Conservation (phyloP, 129 eudicot species). For the Calendula officinalis region DNA sequence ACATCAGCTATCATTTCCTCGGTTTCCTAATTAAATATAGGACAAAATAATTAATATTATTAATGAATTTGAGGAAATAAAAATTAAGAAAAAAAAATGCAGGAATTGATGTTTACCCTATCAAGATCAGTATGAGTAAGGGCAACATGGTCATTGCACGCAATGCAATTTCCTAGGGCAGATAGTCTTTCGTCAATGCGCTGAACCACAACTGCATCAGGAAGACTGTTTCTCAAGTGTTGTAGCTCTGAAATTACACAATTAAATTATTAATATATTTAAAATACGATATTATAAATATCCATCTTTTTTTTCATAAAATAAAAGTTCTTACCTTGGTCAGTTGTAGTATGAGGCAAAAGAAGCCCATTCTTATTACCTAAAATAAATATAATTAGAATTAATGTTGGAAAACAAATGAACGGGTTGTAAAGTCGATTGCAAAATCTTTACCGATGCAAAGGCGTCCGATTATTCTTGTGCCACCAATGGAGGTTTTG, state of each 20-base stretch:
- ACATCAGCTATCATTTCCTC: background rate
- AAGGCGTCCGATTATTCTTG: constrained; percentile 78
- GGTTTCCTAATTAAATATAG: background rate
- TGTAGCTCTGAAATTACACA: constrained; percentile 58
- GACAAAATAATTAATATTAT: too few species aligned
- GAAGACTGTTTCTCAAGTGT: constrained; percentile 93
- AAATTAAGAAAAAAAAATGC: too few species aligned
- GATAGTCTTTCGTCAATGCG: constrained; percentile 85
- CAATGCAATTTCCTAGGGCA: constrained; percentile 92
- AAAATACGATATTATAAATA: too few species aligned
- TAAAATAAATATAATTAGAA: constrained; percentile 14
- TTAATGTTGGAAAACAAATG: background rate
- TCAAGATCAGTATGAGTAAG: constrained; percentile 94
- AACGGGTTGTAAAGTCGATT: background rate
- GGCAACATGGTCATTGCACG: constrained; percentile 99
- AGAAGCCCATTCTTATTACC: constrained; percentile 50
- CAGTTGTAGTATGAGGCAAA: constrained; percentile 44
- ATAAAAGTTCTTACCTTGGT: constrained; percentile 49
- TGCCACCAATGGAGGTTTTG: constrained; percentile 83
- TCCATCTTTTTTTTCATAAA: too few species aligned
- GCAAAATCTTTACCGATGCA: constrained; percentile 49
- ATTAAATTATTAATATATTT: too few species aligned
- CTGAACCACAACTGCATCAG: constrained; percentile 88
- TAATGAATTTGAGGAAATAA: too few species aligned
- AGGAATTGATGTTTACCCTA: constrained; percentile 35